Evolutionary conservation across 805 yeast genomes (phyloP).

Genomic region (Cyberlindnera mississippiensis): DNA sequence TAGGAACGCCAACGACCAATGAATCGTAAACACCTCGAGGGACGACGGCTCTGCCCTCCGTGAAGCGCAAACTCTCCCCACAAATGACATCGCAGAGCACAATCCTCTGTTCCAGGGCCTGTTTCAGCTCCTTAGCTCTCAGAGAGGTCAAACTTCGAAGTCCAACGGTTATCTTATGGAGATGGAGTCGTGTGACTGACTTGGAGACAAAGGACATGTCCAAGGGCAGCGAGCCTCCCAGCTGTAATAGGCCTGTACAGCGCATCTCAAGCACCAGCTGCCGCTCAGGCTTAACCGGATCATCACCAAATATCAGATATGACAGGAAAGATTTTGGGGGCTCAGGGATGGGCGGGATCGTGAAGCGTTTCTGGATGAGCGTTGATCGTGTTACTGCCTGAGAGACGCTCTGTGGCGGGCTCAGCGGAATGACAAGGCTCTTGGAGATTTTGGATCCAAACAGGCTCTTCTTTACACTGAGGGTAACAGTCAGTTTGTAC

Average conservation of each 20-base stretch:
- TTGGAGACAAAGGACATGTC: slow-evolving; percentile 10
- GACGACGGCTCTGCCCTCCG: slow-evolving; percentile 5
- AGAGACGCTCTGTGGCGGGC: slow-evolving; percentile 10
- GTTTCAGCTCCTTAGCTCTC: slow-evolving; percentile 1
- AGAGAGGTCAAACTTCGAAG: background rate
- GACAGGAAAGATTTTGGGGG: slow-evolving; percentile 12
- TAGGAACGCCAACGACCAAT: slow-evolving; percentile 8
- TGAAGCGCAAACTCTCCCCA: slow-evolving; percentile 5
- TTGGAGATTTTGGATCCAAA: slow-evolving; percentile 9
- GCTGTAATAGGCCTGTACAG: slow-evolving; percentile 5
- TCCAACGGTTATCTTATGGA: slow-evolving; percentile 5
- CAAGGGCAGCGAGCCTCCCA: slow-evolving; percentile 11
- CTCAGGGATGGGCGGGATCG: slow-evolving; percentile 4
- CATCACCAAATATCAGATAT: slow-evolving; percentile 8
- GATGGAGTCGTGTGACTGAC: background rate
- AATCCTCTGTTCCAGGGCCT: background rate
- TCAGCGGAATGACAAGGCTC: slow-evolving; percentile 7
- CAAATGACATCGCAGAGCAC: slow-evolving; percentile 11
- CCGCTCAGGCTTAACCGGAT: slow-evolving; percentile 5
- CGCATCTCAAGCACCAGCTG: slow-evolving; percentile 7
- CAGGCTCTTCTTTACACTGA: slow-evolving; percentile 6
- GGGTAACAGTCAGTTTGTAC: slow-evolving; percentile 7
- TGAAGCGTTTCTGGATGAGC: slow-evolving; percentile 5
- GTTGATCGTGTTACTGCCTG: slow-evolving; percentile 6
- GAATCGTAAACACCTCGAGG: slow-evolving; percentile 8